Conservation (phyloP, 2,329 filamentous ascomycete species). For the Colletotrichum theobromicola region DNA sequence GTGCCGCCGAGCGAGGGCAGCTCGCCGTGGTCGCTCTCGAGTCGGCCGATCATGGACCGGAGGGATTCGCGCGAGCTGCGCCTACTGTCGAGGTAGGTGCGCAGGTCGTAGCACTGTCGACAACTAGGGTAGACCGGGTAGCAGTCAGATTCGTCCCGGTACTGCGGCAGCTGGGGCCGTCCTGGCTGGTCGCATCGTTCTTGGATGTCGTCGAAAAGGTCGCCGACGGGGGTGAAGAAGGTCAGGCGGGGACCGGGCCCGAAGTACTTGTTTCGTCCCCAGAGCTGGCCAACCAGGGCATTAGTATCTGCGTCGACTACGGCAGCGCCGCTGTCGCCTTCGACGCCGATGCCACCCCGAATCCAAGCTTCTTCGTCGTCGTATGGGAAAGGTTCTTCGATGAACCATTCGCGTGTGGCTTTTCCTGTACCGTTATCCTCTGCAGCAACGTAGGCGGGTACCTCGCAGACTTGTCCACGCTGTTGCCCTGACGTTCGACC, state of each 20-base stretch:
- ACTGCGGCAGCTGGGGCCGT: constrained; percentile 44
- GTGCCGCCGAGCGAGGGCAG: constrained; percentile 40
- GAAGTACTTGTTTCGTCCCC: constrained; percentile 49
- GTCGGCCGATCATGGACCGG: constrained; percentile 46
- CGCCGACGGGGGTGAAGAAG: constrained; percentile 49
- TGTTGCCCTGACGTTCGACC: constrained; percentile 49
- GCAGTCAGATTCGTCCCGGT: constrained; percentile 44
- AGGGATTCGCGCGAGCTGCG: constrained; percentile 47
- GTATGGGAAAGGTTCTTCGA: constrained; percentile 43
- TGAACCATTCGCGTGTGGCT: constrained; percentile 50
- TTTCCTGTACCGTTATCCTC: constrained; percentile 44
- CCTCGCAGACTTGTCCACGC: constrained; percentile 46
- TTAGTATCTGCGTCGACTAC: constrained; percentile 46
- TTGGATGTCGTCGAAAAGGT: constrained; percentile 51
- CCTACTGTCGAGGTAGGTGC: constrained; percentile 44
- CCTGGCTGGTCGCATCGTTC: constrained; percentile 45
- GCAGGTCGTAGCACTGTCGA: constrained; percentile 44
- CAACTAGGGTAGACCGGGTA: constrained; percentile 46
- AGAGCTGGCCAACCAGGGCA: constrained; percentile 45
- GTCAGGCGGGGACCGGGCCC: constrained; percentile 44
- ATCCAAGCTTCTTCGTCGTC: constrained; percentile 50
- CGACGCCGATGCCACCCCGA: constrained; percentile 48
- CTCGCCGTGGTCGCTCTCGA: constrained; percentile 40
- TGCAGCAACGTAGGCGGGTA: constrained; percentile 46
- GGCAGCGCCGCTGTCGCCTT: constrained; percentile 49